phyloP scores from a whole-genome alignment of 495 filamentous ascomycete genomes.

The Peziza echinospora region DNA sequence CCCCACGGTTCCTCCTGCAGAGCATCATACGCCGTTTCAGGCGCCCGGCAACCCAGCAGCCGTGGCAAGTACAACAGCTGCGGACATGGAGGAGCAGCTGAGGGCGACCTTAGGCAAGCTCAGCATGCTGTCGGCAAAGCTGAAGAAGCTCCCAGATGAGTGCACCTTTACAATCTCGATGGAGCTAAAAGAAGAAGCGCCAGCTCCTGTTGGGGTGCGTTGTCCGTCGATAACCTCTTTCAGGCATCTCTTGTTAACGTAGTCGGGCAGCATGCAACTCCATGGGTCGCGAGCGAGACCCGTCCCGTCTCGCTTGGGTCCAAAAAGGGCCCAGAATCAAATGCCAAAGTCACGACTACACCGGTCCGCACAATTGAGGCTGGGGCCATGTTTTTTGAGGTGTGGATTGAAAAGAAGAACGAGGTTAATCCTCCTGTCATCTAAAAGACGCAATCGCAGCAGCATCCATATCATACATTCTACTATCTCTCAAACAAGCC shows the following conservation, averaged over 20 bases:
- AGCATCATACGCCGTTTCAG: constrained; percentile 16
- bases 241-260: constrained; percentile 29
- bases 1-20: constrained; percentile 35
- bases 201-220: constrained; percentile 32
- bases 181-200: constrained; percentile 52
- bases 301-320: background rate
- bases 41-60: constrained; percentile 14
- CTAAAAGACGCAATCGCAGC: no score
- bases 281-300: background rate
- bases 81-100: constrained; percentile 53
- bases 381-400: constrained; percentile 12
- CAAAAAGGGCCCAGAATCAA: background rate
- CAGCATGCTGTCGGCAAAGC: constrained; percentile 32
- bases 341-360: background rate
- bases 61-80: constrained; percentile 28
- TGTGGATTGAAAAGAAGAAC: constrained; percentile 18
- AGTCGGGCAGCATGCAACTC: background rate
- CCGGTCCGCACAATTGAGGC: constrained; percentile 10
- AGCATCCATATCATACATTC: no score
- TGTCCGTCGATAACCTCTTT: constrained; percentile 21
- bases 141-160: constrained; percentile 43
- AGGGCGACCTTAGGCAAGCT: constrained; percentile 34
- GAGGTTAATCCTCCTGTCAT: no score
- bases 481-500: no score
- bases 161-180: constrained; percentile 77